A percentile compares a stretch with the other conserved stretches of the same genome.
These are phyloP conservation scores for Kodamaea arcana DNA, from an alignment of 1,139 yeast genomes.

Conservation along the genomic window DNA sequence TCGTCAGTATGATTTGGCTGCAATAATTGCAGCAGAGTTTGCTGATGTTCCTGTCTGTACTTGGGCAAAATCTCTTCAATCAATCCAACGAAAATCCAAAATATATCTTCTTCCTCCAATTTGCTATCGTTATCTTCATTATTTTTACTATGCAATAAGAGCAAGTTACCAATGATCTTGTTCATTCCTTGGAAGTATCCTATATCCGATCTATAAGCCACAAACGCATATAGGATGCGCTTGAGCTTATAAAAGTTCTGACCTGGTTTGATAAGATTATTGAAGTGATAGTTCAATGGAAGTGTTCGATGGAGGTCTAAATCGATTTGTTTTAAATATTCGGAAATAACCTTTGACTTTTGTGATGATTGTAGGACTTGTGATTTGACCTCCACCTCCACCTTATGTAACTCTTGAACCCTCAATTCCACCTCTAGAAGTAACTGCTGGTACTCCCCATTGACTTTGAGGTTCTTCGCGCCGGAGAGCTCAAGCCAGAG, in stretches of 20 bases:
- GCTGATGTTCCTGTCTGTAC: too few species aligned
- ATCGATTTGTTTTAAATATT: constrained; percentile 48
- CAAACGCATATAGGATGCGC: constrained; percentile 50
- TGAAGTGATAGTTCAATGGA: constrained; percentile 53
- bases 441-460: constrained; percentile 46
- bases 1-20: background rate
- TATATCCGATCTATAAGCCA: constrained; percentile 44
- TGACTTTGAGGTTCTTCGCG: constrained; percentile 41
- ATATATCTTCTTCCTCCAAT: constrained; percentile 49
- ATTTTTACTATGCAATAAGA: constrained; percentile 28
- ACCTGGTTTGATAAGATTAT: constrained; percentile 41
- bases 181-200: constrained; percentile 69
- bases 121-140: constrained; percentile 14
- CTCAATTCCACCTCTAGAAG: constrained; percentile 14
- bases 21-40: background rate
- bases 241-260: constrained; percentile 50
- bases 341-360: constrained; percentile 15
- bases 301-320: constrained; percentile 54
- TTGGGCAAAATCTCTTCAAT: constrained; percentile 51
- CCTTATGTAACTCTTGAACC: too few species aligned
- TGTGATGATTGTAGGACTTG: constrained; percentile 3
- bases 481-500: constrained; percentile 58
- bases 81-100: constrained; percentile 52
- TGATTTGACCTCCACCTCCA: constrained; percentile 3
- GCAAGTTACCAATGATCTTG: constrained; percentile 51